phyloP scores from a whole-genome alignment of 2,329 filamentous ascomycete species.

The Aspergillus fijiensis region DNA sequence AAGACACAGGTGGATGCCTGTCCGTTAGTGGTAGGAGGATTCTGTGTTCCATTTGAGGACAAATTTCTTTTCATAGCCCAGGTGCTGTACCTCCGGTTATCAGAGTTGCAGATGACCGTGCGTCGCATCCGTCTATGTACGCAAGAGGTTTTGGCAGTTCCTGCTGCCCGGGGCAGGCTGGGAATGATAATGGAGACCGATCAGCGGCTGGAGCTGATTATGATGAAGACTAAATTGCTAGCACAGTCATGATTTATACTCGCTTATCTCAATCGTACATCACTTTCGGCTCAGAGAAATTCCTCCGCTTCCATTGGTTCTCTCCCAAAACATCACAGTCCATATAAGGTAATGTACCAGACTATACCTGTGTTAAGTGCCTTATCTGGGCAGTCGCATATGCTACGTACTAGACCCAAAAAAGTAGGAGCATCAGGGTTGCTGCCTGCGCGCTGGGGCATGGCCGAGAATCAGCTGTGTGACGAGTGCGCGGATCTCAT shows the following conservation, averaged over 20 bases:
- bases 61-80: conserved; percentile 29
- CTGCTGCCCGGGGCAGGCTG: conserved; percentile 24
- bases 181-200: conserved; percentile 36
- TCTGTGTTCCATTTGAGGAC: conserved; percentile 28
- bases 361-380: neutral
- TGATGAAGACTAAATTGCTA: conserved; percentile 31
- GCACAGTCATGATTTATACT: conserved; percentile 9
- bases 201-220: conserved; percentile 28
- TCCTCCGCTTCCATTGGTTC: neutral
- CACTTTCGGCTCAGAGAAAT: neutral
- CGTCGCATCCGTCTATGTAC: conserved; percentile 28
- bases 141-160: conserved; percentile 23
- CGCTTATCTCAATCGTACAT: neutral
- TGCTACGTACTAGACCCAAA: neutral
- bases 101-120: conserved; percentile 28
- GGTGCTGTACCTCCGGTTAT: conserved; percentile 28
- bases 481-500: conserved; percentile 16
- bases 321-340: too few relatives aligned
- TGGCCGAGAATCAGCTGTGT: conserved; percentile 12
- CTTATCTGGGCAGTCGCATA: neutral
- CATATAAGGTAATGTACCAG: too few relatives aligned
- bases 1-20: conserved; percentile 26
- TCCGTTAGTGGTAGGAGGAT: conserved; percentile 28
- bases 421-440: neutral
- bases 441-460: neutral